phyloP scores from a whole-genome alignment of 331 rosid genomes.

The Dryas integrifolia region DNA sequence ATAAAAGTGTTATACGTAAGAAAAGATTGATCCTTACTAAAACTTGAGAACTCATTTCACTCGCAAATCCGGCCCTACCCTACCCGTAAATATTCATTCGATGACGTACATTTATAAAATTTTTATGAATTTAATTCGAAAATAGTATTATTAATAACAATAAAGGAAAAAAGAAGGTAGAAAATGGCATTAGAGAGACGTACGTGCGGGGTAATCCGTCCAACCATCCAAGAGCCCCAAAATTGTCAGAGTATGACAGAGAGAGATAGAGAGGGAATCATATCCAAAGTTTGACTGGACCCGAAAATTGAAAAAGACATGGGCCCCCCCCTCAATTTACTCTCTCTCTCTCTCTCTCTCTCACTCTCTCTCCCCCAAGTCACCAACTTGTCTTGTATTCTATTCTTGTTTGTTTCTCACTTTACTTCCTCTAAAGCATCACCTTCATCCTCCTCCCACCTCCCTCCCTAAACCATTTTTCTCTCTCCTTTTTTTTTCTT shows the following conservation, averaged over 20 bases:
- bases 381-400: slow-evolving; percentile 21
- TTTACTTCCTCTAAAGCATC: slow-evolving; percentile 18
- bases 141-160: background rate
- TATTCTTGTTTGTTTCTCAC: slow-evolving; percentile 17
- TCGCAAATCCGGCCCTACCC: no score
- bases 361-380: background rate
- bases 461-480: background rate
- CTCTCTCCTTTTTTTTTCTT: background rate
- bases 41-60: no score
- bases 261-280: slow-evolving; percentile 13
- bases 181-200: slow-evolving; percentile 2
- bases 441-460: background rate
- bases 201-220: slow-evolving; percentile 27
- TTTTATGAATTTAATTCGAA: background rate
- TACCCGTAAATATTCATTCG: no score
- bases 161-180: background rate
- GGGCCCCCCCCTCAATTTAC: slow-evolving; percentile 10
- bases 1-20: no score
- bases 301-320: slow-evolving; percentile 12
- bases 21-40: no score
- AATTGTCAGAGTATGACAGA: slow-evolving; percentile 19
- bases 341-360: slow-evolving; percentile 14
- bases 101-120: no score
- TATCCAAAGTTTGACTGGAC: slow-evolving; percentile 36
- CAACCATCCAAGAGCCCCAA: background rate